A percentile compares a stretch with the other conserved stretches of the same genome.
phyloP scores from a whole-genome alignment of 1,139 yeast species.

The Trichomonascaceae sp. region DNA sequence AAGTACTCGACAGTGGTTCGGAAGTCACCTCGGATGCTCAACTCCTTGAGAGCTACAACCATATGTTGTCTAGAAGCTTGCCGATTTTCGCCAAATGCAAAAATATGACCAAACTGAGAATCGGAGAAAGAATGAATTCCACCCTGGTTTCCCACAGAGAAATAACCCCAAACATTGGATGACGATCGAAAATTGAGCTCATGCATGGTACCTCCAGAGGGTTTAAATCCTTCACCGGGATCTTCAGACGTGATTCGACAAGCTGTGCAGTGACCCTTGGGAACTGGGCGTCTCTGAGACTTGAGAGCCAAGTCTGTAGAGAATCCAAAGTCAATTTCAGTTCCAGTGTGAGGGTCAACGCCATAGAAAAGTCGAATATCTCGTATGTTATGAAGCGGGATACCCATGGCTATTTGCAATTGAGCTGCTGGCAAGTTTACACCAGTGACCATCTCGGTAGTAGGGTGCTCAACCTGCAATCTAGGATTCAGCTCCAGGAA shows the following conservation, averaged over 20 bases:
- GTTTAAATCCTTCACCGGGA: conserved; percentile 98
- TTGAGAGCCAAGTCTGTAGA: conserved; percentile 62
- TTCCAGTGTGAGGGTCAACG: conserved; percentile 87
- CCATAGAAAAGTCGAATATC: conserved; percentile 92
- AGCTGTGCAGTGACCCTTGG: conserved; percentile 98
- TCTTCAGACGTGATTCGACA: conserved; percentile 98
- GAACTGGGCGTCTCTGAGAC: conserved; percentile 85
- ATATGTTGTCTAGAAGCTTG: conserved; percentile 96
- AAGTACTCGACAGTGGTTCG: conserved; percentile 96
- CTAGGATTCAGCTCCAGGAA: conserved; percentile 96
- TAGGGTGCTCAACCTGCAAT: conserved; percentile 98
- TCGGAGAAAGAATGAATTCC: conserved; percentile 97
- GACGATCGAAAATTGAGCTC: conserved; percentile 95
- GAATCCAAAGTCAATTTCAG: conserved; percentile 88
- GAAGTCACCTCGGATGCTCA: conserved; percentile 96
- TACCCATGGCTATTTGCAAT: conserved; percentile 98
- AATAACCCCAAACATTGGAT: conserved; percentile 98
- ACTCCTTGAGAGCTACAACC: conserved; percentile 96
- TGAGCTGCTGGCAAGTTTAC: conserved; percentile 98
- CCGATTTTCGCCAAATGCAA: conserved; percentile 98
- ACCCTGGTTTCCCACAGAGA: conserved; percentile 93
- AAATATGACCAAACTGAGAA: conserved; percentile 97
- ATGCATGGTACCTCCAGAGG: conserved; percentile 93
- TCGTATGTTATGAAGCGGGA: conserved; percentile 89
- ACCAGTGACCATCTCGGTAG: conserved; percentile 98